These are phyloP conservation scores for Phytopythium ostracodes DNA, from an alignment of 352 stramenopile genomes.

Conservation along the genomic window DNA sequence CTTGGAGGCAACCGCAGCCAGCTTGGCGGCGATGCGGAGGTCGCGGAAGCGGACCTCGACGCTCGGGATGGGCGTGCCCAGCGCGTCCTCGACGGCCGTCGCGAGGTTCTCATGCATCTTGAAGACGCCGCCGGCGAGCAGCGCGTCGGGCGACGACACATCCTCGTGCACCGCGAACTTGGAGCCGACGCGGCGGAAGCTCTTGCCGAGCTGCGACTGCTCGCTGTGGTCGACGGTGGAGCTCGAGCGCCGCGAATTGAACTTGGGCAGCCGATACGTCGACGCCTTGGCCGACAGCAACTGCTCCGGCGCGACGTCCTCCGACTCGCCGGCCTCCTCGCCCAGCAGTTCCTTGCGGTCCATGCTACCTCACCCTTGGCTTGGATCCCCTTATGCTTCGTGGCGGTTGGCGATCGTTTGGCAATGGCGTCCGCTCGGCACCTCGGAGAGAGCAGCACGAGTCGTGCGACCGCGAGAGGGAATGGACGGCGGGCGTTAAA, in stretches of 20 bases:
- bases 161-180: constrained; percentile 21
- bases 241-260: constrained; percentile 23
- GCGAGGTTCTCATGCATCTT: constrained; percentile 51
- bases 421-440: not conserved
- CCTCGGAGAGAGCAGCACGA: not conserved
- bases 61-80: constrained; percentile 37
- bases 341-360: constrained; percentile 1
- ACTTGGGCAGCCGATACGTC: constrained; percentile 24
- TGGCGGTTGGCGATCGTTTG: not conserved
- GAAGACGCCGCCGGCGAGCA: constrained; percentile 40
- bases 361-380: not conserved
- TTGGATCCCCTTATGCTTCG: not conserved
- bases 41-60: constrained; percentile 53
- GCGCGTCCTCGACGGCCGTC: constrained; percentile 28
- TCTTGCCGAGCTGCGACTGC: constrained; percentile 14
- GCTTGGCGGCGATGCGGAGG: constrained; percentile 35
- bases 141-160: constrained; percentile 34
- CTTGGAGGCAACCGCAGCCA: constrained; percentile 18
- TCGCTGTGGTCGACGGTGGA: constrained; percentile 11
- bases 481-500: no score
- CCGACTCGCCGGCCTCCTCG: not conserved
- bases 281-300: constrained; percentile 18
- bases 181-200: constrained; percentile 17
- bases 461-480: not conserved
- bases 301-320: constrained; percentile 9